Evolutionary conservation across 2,329 filamentous ascomycete genomes (phyloP).

Genomic region (Plenodomus biglobosus): DNA sequence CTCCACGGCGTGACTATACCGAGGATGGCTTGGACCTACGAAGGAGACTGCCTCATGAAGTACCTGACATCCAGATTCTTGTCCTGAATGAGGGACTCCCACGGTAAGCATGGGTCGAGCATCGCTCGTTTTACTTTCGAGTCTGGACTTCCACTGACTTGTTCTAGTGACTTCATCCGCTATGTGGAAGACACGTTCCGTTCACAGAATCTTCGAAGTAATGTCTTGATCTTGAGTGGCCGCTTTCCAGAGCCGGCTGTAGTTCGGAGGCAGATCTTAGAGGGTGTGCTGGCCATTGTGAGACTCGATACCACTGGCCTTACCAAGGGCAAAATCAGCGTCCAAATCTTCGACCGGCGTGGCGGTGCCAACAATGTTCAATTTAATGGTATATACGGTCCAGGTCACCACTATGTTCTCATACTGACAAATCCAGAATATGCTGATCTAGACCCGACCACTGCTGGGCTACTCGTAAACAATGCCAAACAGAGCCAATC

Average conservation of each 20-base stretch:
- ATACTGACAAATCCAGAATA: constrained; percentile 62
- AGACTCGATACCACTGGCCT: constrained; percentile 73
- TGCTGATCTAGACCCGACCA: constrained; percentile 73
- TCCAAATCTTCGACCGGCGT: constrained; percentile 84
- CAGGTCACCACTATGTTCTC: background rate
- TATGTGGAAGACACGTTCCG: constrained; percentile 80
- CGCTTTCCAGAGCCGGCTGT: constrained; percentile 75
- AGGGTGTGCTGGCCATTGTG: constrained; percentile 84
- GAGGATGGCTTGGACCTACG: constrained; percentile 70
- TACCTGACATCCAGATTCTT: constrained; percentile 88
- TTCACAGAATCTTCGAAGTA: constrained; percentile 69
- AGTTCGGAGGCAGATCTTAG: constrained; percentile 81
- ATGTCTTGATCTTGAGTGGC: constrained; percentile 77
- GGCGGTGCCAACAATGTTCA: constrained; percentile 72
- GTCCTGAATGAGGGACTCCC: constrained; percentile 69
- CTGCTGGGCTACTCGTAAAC: constrained; percentile 78
- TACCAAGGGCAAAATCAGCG: constrained; percentile 69
- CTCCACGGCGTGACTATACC: constrained; percentile 59
- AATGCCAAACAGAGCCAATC: constrained; percentile 62
- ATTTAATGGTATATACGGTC: constrained; percentile 63
- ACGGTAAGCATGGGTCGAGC: constrained; percentile 22
- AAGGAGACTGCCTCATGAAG: constrained; percentile 68
- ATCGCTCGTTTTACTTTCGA: background rate
- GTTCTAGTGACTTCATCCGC: constrained; percentile 68
- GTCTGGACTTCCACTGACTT: background rate